A percentile compares a stretch with the other conserved stretches of the same genome.
Evolutionary conservation across 495 filamentous ascomycete genomes (phyloP).

Genomic region (Aspergillus asperescens): DNA sequence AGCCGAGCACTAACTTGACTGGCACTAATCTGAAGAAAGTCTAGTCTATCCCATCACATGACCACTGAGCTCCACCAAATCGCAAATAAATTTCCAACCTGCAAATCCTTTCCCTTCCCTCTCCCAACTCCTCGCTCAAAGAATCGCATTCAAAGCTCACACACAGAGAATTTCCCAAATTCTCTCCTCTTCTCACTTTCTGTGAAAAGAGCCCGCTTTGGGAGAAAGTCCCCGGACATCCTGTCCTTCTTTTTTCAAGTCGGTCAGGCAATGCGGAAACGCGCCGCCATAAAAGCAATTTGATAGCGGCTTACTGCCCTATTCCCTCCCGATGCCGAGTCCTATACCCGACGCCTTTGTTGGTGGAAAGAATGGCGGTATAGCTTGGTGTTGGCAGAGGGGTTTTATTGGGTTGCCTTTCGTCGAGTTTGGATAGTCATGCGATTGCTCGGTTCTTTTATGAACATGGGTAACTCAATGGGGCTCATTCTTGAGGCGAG

Average conservation of each 20-base stretch:
- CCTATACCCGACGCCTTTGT: slow-evolving; percentile 34
- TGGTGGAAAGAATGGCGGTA: slow-evolving; percentile 45
- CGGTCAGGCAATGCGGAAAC: slow-evolving; percentile 74
- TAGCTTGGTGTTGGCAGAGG: slow-evolving; percentile 36
- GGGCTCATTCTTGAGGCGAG: slow-evolving; percentile 99
- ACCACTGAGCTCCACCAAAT: slow-evolving; percentile 23
- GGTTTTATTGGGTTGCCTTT: slow-evolving; percentile 55
- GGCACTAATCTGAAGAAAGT: not conserved
- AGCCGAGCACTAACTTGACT: not conserved
- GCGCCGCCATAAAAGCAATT: slow-evolving; percentile 98
- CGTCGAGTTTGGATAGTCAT: slow-evolving; percentile 96
- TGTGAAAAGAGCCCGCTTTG: slow-evolving; percentile 62
- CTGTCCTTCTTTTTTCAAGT: slow-evolving; percentile 40
- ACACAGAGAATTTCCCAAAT: slow-evolving; percentile 60
- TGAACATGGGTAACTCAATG: slow-evolving; percentile 85
- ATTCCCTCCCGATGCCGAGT: slow-evolving; percentile 36
- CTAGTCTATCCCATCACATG: slow-evolving; percentile 27
- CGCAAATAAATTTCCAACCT: slow-evolving; percentile 16
- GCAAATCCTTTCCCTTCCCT: slow-evolving; percentile 31
- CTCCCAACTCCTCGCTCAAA: slow-evolving; percentile 86
- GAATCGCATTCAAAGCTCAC: slow-evolving; percentile 99
- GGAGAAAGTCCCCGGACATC: slow-evolving; percentile 99
- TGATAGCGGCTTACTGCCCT: slow-evolving; percentile 62
- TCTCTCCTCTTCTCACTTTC: slow-evolving; percentile 29
- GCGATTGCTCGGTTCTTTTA: slow-evolving; percentile 72